Evolutionary conservation across 108 stramenopile species (phyloP).

Genomic region (Nitzschia sp.): DNA sequence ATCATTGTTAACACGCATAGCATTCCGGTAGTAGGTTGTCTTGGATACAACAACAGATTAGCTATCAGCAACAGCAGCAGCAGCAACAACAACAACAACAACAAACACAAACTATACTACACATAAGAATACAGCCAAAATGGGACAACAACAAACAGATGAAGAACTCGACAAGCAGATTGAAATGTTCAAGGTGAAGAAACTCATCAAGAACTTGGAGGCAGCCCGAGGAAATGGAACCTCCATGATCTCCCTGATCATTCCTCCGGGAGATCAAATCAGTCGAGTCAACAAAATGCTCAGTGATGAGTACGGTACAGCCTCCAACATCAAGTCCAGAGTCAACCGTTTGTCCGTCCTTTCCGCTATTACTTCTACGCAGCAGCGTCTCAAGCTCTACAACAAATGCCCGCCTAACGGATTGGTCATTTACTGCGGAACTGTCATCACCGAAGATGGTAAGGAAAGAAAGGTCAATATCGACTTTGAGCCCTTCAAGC

Average conservation of each 20-base stretch:
- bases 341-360: constrained; percentile 96
- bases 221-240: constrained; percentile 96
- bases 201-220: constrained; percentile 96
- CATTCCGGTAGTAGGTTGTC: no score
- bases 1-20: no score
- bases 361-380: constrained; percentile 97
- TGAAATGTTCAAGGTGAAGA: constrained; percentile 99
- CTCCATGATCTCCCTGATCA: constrained; percentile 98
- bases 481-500: constrained; percentile 98
- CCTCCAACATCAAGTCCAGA: constrained; percentile 98
- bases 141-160: constrained; percentile 41
- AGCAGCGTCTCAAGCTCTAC: constrained; percentile 98
- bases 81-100: constrained; percentile 15
- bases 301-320: constrained; percentile 98
- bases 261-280: constrained; percentile 96
- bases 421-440: constrained; percentile 98
- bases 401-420: constrained; percentile 93
- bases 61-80: not conserved
- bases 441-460: constrained; percentile 98
- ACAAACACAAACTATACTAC: not conserved
- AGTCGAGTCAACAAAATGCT: constrained; percentile 96
- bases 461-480: constrained; percentile 97
- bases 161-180: constrained; percentile 80
- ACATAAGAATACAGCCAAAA: constrained; percentile 11
- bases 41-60: not conserved